phyloP scores from a whole-genome alignment of 805 yeast genomes.

The Middelhovenomyces tepae region DNA sequence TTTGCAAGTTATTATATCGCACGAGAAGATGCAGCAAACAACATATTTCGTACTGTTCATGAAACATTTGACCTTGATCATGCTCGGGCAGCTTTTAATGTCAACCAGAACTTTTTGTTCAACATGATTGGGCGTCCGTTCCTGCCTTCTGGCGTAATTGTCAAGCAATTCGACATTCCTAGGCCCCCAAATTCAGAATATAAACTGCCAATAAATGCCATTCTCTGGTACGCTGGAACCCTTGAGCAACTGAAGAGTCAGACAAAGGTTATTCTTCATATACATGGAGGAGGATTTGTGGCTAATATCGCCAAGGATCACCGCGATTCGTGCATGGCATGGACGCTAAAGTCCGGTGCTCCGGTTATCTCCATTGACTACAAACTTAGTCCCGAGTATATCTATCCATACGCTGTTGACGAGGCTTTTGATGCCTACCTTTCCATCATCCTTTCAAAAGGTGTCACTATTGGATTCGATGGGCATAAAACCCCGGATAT shows the following conservation, averaged over 20 bases:
- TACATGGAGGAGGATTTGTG: slow-evolving; percentile 27
- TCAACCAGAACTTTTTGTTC: slow-evolving; percentile 19
- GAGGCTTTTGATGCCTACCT: slow-evolving; percentile 22
- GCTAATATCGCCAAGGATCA: slow-evolving; percentile 20
- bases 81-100: slow-evolving; percentile 24
- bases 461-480: slow-evolving; percentile 18
- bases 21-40: slow-evolving; percentile 24
- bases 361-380: slow-evolving; percentile 4
- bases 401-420: slow-evolving; percentile 21
- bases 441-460: slow-evolving; percentile 17
- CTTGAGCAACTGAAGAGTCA: slow-evolving; percentile 15
- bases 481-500: slow-evolving; percentile 17
- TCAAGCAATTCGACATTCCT: slow-evolving; percentile 12
- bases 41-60: slow-evolving; percentile 20
- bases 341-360: slow-evolving; percentile 10
- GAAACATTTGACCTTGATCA: slow-evolving; percentile 20
- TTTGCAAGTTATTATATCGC: slow-evolving; percentile 21
- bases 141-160: no score
- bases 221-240: slow-evolving; percentile 23
- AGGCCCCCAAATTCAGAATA: slow-evolving; percentile 19
- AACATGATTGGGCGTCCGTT: slow-evolving; percentile 12
- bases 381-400: slow-evolving; percentile 22
- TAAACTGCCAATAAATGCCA: slow-evolving; percentile 13
- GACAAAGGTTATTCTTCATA: slow-evolving; percentile 15
- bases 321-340: slow-evolving; percentile 17